Evolutionary conservation across 495 filamentous ascomycete species (phyloP).

Genomic region (Aspergillus nanangensis): DNA sequence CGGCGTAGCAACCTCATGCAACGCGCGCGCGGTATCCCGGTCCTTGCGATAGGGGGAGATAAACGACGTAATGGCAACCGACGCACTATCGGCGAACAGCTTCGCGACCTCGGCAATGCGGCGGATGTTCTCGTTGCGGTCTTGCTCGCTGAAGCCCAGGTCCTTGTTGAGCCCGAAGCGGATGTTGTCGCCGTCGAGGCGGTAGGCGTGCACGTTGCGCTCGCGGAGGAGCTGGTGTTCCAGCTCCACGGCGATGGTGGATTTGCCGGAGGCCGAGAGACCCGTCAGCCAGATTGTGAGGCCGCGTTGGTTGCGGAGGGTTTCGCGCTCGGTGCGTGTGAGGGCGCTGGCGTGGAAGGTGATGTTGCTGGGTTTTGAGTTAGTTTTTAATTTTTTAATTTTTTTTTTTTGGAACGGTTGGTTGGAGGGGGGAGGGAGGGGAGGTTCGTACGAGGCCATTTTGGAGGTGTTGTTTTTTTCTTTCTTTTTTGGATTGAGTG

Average conservation of each 20-base stretch:
- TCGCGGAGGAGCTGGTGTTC: conserved; percentile 81
- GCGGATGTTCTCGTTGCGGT: conserved; percentile 96
- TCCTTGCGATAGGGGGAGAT: conserved; percentile 92
- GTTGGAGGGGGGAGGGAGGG: not conserved
- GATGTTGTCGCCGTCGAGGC: conserved; percentile 97
- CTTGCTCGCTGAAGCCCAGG: conserved; percentile 86
- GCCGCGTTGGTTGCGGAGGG: conserved; percentile 75
- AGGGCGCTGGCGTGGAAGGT: conserved; percentile 94
- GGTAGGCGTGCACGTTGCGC: conserved; percentile 79
- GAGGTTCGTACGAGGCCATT: conserved; percentile 35
- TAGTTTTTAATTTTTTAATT: conserved; percentile 4
- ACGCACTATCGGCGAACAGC: conserved; percentile 86
- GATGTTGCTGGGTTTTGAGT: conserved; percentile 73
- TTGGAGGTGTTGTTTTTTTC: conserved; percentile 5
- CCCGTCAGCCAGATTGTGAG: conserved; percentile 98
- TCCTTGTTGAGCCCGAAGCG: conserved; percentile 98
- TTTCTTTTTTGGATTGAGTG: not conserved
- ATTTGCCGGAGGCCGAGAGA: conserved; percentile 92
- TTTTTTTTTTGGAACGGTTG: too few species aligned
- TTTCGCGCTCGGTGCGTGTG: conserved; percentile 77
- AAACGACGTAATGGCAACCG: conserved; percentile 89
- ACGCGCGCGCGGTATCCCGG: conserved; percentile 69
- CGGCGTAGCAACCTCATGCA: conserved; percentile 59
- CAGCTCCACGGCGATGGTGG: conserved; percentile 89
- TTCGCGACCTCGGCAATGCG: conserved; percentile 95